These are phyloP conservation scores for Coprinopsis cinerea DNA, from an alignment of 768 basidiomycete species.

Conservation along the genomic window DNA sequence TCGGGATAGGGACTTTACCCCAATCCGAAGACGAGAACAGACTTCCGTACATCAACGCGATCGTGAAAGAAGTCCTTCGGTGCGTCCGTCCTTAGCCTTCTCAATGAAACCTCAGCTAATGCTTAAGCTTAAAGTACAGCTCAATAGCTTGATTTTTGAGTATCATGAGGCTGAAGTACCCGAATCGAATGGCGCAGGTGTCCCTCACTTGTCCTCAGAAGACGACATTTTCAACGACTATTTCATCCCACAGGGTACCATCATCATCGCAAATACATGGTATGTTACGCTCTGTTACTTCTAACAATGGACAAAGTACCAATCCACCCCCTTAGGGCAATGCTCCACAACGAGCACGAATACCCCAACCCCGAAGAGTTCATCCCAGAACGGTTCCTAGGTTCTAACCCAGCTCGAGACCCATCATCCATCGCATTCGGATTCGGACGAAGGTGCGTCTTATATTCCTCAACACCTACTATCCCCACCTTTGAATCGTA, in stretches of 20 bases:
- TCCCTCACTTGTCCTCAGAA: background rate
- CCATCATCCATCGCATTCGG: slow-evolving; percentile 33
- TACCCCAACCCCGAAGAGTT: slow-evolving; percentile 32
- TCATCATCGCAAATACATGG: slow-evolving; percentile 32
- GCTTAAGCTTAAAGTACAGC: too few species aligned
- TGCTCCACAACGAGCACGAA: slow-evolving; percentile 26
- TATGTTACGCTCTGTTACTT: background rate
- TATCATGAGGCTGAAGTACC: too few species aligned
- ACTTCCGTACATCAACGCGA: slow-evolving; percentile 30
- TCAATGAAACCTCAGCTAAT: too few species aligned
- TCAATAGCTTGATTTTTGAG: too few species aligned
- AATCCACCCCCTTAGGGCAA: slow-evolving; percentile 29
- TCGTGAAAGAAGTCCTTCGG: slow-evolving; percentile 29
- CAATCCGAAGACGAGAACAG: slow-evolving; percentile 11
- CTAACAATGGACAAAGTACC: background rate
- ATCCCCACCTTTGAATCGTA: slow-evolving; percentile 6
- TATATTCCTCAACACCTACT: background rate
- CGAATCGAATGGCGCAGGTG: background rate
- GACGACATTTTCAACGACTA: slow-evolving; percentile 44
- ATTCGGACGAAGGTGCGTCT: slow-evolving; percentile 31
- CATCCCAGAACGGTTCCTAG: slow-evolving; percentile 41
- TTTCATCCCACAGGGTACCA: slow-evolving; percentile 37
- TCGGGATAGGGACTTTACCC: slow-evolving; percentile 25
- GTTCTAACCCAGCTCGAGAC: slow-evolving; percentile 28
- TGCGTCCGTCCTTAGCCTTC: background rate